phyloP scores from a whole-genome alignment of 306 rosid species.

The Cucumis sativus region DNA sequence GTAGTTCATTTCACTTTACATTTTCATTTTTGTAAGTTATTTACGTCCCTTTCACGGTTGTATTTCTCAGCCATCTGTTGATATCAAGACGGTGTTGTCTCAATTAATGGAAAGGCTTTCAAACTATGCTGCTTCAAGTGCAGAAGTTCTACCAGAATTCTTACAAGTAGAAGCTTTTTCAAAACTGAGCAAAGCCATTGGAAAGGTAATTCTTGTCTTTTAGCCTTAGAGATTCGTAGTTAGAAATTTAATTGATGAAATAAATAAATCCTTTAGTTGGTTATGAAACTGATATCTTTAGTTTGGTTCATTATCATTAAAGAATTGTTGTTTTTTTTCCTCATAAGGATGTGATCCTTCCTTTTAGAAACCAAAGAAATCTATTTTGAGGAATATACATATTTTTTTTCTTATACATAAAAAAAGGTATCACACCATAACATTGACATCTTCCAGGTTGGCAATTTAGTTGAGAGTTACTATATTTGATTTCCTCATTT shows the following conservation, averaged over 20 bases:
- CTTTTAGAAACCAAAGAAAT: background rate
- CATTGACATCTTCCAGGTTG: background rate
- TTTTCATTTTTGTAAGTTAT: slow-evolving; percentile 1
- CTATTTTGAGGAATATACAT: background rate
- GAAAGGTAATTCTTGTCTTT: slow-evolving; percentile 52
- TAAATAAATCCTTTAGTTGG: background rate
- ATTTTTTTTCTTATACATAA: too few species aligned
- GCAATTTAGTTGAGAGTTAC: background rate
- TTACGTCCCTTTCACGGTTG: slow-evolving; percentile 1
- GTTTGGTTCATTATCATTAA: background rate
- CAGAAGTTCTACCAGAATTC: slow-evolving; percentile 92
- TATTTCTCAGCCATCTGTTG: slow-evolving; percentile 66
- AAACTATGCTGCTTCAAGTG: slow-evolving; percentile 90
- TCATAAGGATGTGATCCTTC: background rate
- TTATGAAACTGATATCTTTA: background rate
- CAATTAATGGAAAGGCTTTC: slow-evolving; percentile 98
- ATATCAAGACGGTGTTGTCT: slow-evolving; percentile 89
- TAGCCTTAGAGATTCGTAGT: background rate
- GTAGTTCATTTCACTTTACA: background rate
- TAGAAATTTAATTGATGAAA: background rate
- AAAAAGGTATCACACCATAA: background rate
- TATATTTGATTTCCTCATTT: background rate
- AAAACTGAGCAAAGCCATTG: slow-evolving; percentile 84
- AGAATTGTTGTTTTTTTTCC: background rate
- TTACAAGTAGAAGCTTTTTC: slow-evolving; percentile 99